Conservation (phyloP, 208 protist genomes). For the Trypanosoma grayi region DNA sequence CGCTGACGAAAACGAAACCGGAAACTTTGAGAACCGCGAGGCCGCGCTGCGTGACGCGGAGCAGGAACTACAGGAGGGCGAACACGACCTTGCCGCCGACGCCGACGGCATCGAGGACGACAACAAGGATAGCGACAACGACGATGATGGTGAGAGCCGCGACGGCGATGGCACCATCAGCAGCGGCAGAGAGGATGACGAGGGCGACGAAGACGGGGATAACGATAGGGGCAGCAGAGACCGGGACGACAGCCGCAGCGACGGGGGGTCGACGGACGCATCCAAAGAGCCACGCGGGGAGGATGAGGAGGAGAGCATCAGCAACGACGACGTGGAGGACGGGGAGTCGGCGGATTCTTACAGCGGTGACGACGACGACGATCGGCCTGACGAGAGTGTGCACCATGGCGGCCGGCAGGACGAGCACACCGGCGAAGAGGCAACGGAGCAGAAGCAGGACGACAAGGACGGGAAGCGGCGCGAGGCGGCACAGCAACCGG, state of each 20-base stretch:
- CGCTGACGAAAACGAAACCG: constrained; percentile 74
- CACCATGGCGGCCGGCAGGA: constrained; percentile 82
- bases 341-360: constrained; percentile 18
- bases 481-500: constrained; percentile 34
- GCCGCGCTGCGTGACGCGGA: constrained; percentile 78
- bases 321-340: constrained; percentile 33
- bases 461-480: constrained; percentile 34
- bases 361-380: constrained; percentile 35
- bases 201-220: constrained; percentile 29
- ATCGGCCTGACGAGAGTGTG: constrained; percentile 77
- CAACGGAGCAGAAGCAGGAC: constrained; percentile 58
- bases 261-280: constrained; percentile 4
- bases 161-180: constrained; percentile 14
- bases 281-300: constrained; percentile 2
- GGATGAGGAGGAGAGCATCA: constrained; percentile 26
- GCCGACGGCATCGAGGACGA: constrained; percentile 34
- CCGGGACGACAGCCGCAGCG: constrained; percentile 7
- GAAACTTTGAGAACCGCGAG: constrained; percentile 84
- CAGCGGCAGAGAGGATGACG: constrained; percentile 21
- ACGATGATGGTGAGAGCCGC: constrained; percentile 32
- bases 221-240: constrained; percentile 23
- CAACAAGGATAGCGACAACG: constrained; percentile 26
- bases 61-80: constrained; percentile 43
- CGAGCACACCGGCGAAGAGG: constrained; percentile 72
- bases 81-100: constrained; percentile 77